These are phyloP conservation scores for Rubia yunnanensis DNA, from an alignment of 257 asterid species.

Conservation along the genomic window DNA sequence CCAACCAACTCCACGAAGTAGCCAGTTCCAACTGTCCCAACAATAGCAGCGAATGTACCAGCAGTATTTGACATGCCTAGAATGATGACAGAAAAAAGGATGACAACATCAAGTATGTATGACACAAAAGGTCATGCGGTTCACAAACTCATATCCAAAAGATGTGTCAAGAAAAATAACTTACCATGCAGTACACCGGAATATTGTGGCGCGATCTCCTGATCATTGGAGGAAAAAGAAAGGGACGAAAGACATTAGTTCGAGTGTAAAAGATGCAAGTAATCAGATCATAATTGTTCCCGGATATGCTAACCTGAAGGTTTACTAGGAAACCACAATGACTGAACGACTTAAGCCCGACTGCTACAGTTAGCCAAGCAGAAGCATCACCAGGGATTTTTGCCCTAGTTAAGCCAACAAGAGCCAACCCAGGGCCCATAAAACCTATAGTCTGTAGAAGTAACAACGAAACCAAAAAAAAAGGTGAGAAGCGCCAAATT, in stretches of 20 bases:
- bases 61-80: slow-evolving; percentile 83
- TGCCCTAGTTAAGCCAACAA: slow-evolving; percentile 67
- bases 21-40: slow-evolving; percentile 96
- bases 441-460: slow-evolving; percentile 75
- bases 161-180: slow-evolving; percentile 4
- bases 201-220: slow-evolving; percentile 94
- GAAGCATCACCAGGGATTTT: slow-evolving; percentile 71
- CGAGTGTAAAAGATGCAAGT: not conserved
- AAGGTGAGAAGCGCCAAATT: not conserved
- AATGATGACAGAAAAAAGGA: not conserved
- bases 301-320: slow-evolving; percentile 59
- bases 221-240: slow-evolving; percentile 17
- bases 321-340: slow-evolving; percentile 97
- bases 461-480: not conserved
- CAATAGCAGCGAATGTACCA: slow-evolving; percentile 86
- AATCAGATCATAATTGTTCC: slow-evolving; percentile 10
- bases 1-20: slow-evolving; percentile 79
- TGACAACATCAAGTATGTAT: not conserved
- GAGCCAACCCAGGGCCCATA: slow-evolving; percentile 75
- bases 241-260: slow-evolving; percentile 5
- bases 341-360: slow-evolving; percentile 89
- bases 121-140: not conserved
- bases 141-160: not conserved
- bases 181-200: slow-evolving; percentile 95
- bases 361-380: slow-evolving; percentile 94